A percentile compares a stretch with the other conserved stretches of the same genome.
These are phyloP conservation scores for Globisporangium barbulae DNA, from an alignment of 352 stramenopile species.

Conservation along the genomic window DNA sequence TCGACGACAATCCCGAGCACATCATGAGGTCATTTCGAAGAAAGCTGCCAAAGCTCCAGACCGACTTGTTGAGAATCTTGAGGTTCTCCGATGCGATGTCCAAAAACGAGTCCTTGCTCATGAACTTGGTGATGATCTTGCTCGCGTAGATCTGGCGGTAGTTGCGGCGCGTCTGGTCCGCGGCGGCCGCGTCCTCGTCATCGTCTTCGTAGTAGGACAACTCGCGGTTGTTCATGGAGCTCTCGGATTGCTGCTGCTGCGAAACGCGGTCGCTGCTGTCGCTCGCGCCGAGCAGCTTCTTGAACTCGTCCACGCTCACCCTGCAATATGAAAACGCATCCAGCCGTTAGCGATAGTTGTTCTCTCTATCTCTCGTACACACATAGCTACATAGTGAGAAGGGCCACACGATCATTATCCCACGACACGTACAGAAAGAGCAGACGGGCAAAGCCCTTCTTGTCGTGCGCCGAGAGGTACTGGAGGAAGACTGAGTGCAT, in stretches of 20 bases:
- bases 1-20: slow-evolving; percentile 65
- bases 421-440: slow-evolving; percentile 72
- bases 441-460: slow-evolving; percentile 71
- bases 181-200: slow-evolving; percentile 22
- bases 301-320: slow-evolving; percentile 87
- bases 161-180: slow-evolving; percentile 21
- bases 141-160: slow-evolving; percentile 68
- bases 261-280: slow-evolving; percentile 10
- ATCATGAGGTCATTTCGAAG: slow-evolving; percentile 74
- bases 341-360: background rate
- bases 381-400: background rate
- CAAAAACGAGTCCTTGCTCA: slow-evolving; percentile 77
- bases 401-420: background rate
- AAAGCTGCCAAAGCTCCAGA: slow-evolving; percentile 74
- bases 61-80: slow-evolving; percentile 75
- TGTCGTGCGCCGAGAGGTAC: slow-evolving; percentile 61
- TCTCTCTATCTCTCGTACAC: background rate
- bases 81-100: slow-evolving; percentile 79
- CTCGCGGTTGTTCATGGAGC: slow-evolving; percentile 9
- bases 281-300: slow-evolving; percentile 50
- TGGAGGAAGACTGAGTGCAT: slow-evolving; percentile 81
- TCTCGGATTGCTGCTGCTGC: slow-evolving; percentile 2
- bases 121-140: slow-evolving; percentile 88
- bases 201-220: slow-evolving; percentile 11
- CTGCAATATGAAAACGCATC: slow-evolving; percentile 12